Evolutionary conservation across 1,284 basidiomycete genomes (phyloP).

Genomic region (Leccinum solheimii): DNA sequence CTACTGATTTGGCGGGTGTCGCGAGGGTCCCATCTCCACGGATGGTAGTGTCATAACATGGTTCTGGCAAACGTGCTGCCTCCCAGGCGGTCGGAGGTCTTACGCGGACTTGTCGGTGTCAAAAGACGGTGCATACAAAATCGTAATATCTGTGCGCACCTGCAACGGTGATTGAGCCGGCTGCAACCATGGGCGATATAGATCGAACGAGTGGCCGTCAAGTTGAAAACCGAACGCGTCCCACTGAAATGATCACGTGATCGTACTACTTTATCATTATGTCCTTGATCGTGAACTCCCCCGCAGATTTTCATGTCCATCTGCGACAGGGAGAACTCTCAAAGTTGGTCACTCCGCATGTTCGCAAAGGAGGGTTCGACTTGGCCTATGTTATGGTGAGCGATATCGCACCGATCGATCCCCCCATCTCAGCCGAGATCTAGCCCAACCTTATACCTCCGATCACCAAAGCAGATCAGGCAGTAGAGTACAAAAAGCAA

Average conservation of each 20-base stretch:
- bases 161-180: constrained; percentile 85
- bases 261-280: constrained; percentile 25
- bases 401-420: constrained; percentile 4
- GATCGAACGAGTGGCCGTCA: constrained; percentile 9
- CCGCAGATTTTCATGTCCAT: constrained; percentile 97
- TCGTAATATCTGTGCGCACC: constrained; percentile 45
- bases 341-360: constrained; percentile 88
- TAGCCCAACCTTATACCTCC: constrained; percentile 96
- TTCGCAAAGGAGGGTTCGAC: constrained; percentile 84
- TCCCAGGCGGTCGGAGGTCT: constrained; percentile 87
- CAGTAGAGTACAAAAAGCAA: constrained; percentile 76
- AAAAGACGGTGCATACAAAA: not conserved
- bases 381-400: constrained; percentile 96
- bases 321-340: constrained; percentile 87
- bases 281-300: constrained; percentile 54
- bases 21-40: constrained; percentile 83
- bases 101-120: constrained; percentile 70
- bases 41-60: constrained; percentile 64
- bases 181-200: constrained; percentile 61
- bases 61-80: constrained; percentile 74
- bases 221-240: constrained; percentile 39
- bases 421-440: constrained; percentile 16
- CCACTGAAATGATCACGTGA: constrained; percentile 26
- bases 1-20: constrained; percentile 54
- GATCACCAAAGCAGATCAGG: constrained; percentile 82